Evolutionary conservation across 805 yeast genomes (phyloP), one percentile per base, ranked within the genome.

Genomic region (Hanseniaspora lachancei): DNA sequence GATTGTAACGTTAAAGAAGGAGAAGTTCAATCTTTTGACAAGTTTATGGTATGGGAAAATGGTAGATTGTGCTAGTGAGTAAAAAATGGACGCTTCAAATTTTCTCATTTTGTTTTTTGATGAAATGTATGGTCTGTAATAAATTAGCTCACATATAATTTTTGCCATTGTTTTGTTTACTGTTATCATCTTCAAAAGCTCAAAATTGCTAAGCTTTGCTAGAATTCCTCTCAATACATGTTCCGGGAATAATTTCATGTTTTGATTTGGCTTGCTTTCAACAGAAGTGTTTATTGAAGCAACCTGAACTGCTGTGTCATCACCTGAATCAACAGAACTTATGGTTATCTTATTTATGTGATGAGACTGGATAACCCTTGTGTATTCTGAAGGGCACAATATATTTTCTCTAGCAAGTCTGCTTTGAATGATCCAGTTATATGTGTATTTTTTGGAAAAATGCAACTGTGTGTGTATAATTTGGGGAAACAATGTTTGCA

Each of bases 111-210:
- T 36, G 10, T 36, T 20, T 18, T 38, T n/a, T 6, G 34, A 27
- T 7, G 46, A 29, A 20, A 46, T 41, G 42, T 29, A 52, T 40
- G 56, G 56, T n/a, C 56, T 52, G 27, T 52, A 52, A 23, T 52
- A 52, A 27, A 52, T 7, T 3, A 52, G 23, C 24, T 52, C 56
- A 29, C 40, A 29, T 10, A 52, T 46, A 12, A 52, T 38, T n/a
- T 27, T 46, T 6, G 56, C 23, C 10, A 46, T 13, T 16, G 29
- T 38, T 20, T 46, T 44, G 36, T 52, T 52, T 10, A 52, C 16
- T 2, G 50, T 32, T 7, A 52, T 13, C 23, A 52, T 27, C 12
- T 18, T 15, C 20, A 46, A 16, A 5, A 52, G 38, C 23, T 52
- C 44, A 20, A 21, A 16, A 39, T 52, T 39, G 21, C 23, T 27